A percentile compares a stretch with the other conserved stretches of the same genome.
Evolutionary conservation across 2,329 filamentous ascomycete genomes (phyloP).

Genomic region (Albophoma yamanashiensis): DNA sequence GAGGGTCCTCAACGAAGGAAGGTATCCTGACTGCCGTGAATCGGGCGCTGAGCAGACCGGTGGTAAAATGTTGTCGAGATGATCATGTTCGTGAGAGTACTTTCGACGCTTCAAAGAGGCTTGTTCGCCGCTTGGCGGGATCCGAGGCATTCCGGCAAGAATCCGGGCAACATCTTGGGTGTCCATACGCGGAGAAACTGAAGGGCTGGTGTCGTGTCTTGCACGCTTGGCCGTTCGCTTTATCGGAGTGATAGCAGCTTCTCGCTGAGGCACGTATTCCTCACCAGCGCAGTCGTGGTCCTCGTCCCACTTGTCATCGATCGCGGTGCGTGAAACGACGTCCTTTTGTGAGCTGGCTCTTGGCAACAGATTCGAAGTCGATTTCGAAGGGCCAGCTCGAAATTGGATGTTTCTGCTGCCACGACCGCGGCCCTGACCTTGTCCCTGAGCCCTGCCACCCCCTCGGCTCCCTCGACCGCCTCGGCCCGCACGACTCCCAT

Average conservation of each 20-base stretch:
- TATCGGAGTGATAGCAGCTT: not conserved
- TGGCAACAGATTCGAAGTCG: not conserved
- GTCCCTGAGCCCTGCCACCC: not conserved
- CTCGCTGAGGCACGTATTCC: not conserved
- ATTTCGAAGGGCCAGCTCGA: not conserved
- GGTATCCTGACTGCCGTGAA: not conserved
- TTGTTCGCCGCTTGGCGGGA: not conserved
- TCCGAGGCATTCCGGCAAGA: not conserved
- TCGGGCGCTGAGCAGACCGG: not conserved
- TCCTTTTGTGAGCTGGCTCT: not conserved
- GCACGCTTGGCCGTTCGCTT: not conserved
- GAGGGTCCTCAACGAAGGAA: constrained; percentile 1
- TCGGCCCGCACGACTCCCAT: not conserved
- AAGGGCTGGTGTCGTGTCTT: not conserved
- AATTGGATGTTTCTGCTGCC: not conserved
- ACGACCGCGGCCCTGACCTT: not conserved
- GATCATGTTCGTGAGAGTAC: not conserved
- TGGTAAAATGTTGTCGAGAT: not conserved
- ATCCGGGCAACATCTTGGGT: constrained; percentile 1
- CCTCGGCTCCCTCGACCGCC: not conserved
- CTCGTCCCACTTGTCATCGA: not conserved
- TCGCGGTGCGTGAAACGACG: not conserved
- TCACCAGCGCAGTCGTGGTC: not conserved
- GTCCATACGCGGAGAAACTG: not conserved
- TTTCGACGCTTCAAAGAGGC: not conserved